A percentile compares a stretch with the other conserved stretches of the same genome.
These are phyloP conservation scores for Phaeoacremonium minimum DNA, from an alignment of 2,329 filamentous ascomycete genomes.

Conservation along the genomic window DNA sequence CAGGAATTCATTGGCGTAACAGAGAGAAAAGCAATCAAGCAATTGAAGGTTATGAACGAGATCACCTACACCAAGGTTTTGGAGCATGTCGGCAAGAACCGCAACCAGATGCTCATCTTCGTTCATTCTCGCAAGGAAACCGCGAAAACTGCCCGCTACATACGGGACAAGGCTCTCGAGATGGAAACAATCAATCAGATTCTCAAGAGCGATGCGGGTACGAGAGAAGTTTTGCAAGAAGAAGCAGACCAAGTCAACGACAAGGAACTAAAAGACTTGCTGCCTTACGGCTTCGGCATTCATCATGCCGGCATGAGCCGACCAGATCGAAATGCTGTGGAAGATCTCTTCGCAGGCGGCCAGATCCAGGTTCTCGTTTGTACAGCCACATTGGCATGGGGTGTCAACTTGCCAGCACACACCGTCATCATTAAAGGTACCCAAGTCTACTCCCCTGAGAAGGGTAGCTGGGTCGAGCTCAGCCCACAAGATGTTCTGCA, in stretches of 20 bases:
- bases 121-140: slow-evolving; percentile 98
- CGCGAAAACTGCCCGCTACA: slow-evolving; percentile 92
- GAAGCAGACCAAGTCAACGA: slow-evolving; percentile 81
- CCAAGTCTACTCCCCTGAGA: slow-evolving; percentile 95
- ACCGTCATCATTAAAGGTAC: slow-evolving; percentile 99
- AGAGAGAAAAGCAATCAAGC: slow-evolving; percentile 97
- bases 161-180: slow-evolving; percentile 95
- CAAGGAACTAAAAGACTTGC: slow-evolving; percentile 82
- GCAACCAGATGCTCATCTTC: slow-evolving; percentile 98
- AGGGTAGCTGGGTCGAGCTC: slow-evolving; percentile 96
- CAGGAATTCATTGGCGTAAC: slow-evolving; percentile 98
- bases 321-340: slow-evolving; percentile 90
- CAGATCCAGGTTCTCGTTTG: slow-evolving; percentile 93
- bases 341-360: slow-evolving; percentile 88
- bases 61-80: slow-evolving; percentile 97
- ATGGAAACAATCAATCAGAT: slow-evolving; percentile 96
- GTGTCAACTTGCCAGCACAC: slow-evolving; percentile 95
- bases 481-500: slow-evolving; percentile 97
- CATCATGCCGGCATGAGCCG: slow-evolving; percentile 97
- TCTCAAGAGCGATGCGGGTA: slow-evolving; percentile 86
- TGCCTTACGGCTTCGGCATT: slow-evolving; percentile 96
- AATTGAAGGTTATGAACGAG: slow-evolving; percentile 98
- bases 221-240: slow-evolving; percentile 80
- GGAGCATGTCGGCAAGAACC: slow-evolving; percentile 87
- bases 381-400: slow-evolving; percentile 97